Percentiles rank a stretch among this genome's conserved stretches.
Conservation (phyloP, 352 stramenopile species). For the Phytopythium sindhum region DNA sequence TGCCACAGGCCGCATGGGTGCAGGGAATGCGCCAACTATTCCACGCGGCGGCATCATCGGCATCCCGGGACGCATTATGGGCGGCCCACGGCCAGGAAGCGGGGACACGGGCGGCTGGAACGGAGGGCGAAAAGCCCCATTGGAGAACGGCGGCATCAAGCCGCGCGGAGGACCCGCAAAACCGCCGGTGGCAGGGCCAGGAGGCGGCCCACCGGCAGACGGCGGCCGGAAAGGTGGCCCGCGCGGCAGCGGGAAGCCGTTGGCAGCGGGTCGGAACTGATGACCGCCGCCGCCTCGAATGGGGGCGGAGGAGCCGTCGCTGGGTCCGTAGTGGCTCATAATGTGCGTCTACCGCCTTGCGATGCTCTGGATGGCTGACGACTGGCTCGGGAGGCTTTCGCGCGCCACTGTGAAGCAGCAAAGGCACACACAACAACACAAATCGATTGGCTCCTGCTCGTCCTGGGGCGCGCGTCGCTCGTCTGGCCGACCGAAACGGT, state of each 20-base stretch:
- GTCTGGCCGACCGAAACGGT: neutral
- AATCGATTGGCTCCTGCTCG: constrained; percentile 4
- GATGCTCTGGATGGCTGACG: neutral
- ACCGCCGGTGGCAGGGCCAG: neutral
- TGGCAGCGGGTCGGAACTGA: neutral
- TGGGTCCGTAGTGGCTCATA: constrained; percentile 37
- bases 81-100: neutral
- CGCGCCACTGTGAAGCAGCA: neutral
- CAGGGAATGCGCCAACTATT: neutral
- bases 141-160: neutral
- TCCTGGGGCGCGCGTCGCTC: neutral
- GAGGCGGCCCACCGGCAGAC: constrained; percentile 16
- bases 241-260: neutral
- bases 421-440: constrained; percentile 5
- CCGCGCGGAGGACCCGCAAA: constrained; percentile 14
- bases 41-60: constrained; percentile 1
- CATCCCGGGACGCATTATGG: constrained; percentile 2
- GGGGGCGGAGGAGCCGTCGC: constrained; percentile 3
- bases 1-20: neutral
- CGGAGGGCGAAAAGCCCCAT: neutral
- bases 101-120: constrained; percentile 17
- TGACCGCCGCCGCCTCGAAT: neutral
- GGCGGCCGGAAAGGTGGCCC: constrained; percentile 23
- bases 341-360: neutral
- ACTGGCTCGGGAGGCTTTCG: neutral